Base-by-base conservation (phyloP, 805 yeast species). In the Suhomyces faveliae region DNA sequence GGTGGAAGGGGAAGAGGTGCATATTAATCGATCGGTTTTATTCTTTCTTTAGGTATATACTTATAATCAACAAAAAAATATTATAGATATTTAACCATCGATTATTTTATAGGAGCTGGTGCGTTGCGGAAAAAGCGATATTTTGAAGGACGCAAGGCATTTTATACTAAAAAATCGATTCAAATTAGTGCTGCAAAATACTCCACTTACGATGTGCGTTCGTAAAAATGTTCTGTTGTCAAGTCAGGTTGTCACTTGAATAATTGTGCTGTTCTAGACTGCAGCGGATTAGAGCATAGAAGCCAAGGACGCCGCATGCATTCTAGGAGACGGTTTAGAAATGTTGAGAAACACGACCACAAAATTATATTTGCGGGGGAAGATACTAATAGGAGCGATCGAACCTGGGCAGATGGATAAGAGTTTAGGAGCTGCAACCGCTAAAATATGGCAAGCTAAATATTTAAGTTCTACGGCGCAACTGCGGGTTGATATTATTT, bases 1-100 rank as follows among this genome's bases (percentile, higher is more conserved):
- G 80, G 78, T 43, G 72, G 78, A 30, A 83, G 84, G 37, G 71
- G 89, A 46, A 80, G 85, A 71, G 90, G 90, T 57, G 81, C 87
- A 60, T 67, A 55, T 51, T 67, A 61, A 23, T 33, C 37, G 19
- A n/a, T n/a, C n/a, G n/a, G n/a, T n/a, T n/a, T n/a, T 17, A 33
- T 12, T 33, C n/a, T 24, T 24, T 24, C 27, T 24, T 24, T 33
- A 15, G 37, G 37, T 33, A 17, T 33, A 33, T 33, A 33, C 37
- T 33, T 15, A 15, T 15, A 33, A 33, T 33, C 4, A 33, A 33
- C 15, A 12, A 17, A 33, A 33, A 33, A 33, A 33, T 33, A 33
- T 33, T 33, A 33, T 33, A 33, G 37, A 33, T 33, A 33, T 27
- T 15, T 33, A 33, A 30, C 19, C 20, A 2, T 30, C 8, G 11